phyloP scores from a whole-genome alignment of 2,329 filamentous ascomycete genomes.

The Acarospora socialis region DNA sequence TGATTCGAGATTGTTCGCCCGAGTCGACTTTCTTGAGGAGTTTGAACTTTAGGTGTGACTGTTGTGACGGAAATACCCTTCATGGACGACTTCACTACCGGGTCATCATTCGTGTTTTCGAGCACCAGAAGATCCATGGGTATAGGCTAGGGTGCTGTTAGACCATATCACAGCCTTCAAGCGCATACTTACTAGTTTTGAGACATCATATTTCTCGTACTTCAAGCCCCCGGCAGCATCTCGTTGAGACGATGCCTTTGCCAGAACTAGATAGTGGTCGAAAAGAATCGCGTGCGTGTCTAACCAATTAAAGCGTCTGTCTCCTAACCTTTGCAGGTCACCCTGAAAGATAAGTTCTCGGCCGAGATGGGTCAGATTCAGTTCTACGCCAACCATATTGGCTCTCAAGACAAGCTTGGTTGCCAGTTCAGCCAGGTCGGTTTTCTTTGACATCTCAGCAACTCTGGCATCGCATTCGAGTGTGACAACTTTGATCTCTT shows the following conservation, averaged over 20 bases:
- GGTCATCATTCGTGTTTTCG: conserved; percentile 83
- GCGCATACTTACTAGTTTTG: conserved; percentile 51
- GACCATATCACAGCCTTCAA: conserved; percentile 8
- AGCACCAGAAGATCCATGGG: conserved; percentile 91
- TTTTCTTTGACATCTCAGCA: conserved; percentile 81
- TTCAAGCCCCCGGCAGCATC: conserved; percentile 59
- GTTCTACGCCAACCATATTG: conserved; percentile 70
- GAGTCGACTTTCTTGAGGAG: conserved; percentile 35
- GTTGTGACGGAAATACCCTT: conserved; percentile 59
- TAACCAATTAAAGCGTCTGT: conserved; percentile 80
- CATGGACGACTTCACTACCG: conserved; percentile 63
- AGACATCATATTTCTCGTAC: conserved; percentile 79
- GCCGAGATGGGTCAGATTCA: conserved; percentile 89
- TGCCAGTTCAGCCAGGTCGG: conserved; percentile 72
- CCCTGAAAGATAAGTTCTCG: conserved; percentile 79
- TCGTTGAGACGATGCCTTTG: conserved; percentile 57
- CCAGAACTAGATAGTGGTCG: conserved; percentile 88
- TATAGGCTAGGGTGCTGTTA: conserved; percentile 47
- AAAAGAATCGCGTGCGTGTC: conserved; percentile 90
- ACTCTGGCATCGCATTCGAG: conserved; percentile 85
- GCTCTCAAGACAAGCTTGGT: conserved; percentile 72
- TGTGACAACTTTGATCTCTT: conserved; percentile 82
- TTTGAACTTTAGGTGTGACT: conserved; percentile 34
- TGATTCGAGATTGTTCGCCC: conserved; percentile 37
- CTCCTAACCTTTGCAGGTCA: conserved; percentile 76